These are phyloP conservation scores for Rhynchosporium agropyri DNA, from an alignment of 2,329 filamentous ascomycete genomes.

Conservation along the genomic window DNA sequence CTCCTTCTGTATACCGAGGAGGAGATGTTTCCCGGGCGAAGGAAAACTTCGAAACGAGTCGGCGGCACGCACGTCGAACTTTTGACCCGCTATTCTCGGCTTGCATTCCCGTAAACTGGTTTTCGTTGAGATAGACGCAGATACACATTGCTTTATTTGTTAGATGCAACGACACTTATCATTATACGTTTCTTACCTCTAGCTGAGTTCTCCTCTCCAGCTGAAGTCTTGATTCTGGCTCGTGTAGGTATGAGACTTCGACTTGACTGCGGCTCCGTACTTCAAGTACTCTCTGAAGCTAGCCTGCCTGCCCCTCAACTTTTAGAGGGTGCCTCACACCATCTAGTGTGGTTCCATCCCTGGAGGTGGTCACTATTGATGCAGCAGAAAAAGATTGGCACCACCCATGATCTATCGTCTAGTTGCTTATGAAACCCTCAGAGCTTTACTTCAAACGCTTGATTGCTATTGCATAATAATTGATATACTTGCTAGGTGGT, in stretches of 20 bases:
- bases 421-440: background rate
- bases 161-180: background rate
- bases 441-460: slow-evolving; percentile 1
- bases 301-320: background rate
- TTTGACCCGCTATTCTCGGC: slow-evolving; percentile 1
- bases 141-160: slow-evolving; percentile 12
- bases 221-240: background rate
- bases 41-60: slow-evolving; percentile 16
- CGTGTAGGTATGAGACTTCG: slow-evolving; percentile 5
- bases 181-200: background rate
- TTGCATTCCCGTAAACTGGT: background rate
- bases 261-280: background rate
- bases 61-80: slow-evolving; percentile 8
- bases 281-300: slow-evolving; percentile 9
- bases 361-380: background rate
- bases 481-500: background rate
- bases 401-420: background rate
- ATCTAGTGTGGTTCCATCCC: background rate
- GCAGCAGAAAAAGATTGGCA: background rate
- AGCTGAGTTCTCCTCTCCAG: background rate
- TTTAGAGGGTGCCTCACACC: background rate
- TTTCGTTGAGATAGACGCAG: slow-evolving; percentile 1
- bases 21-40: slow-evolving; percentile 11
- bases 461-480: background rate
- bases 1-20: slow-evolving; percentile 18